Base-by-base conservation (phyloP, 2,329 filamentous ascomycete species). In the Xylariaceae sp. region DNA sequence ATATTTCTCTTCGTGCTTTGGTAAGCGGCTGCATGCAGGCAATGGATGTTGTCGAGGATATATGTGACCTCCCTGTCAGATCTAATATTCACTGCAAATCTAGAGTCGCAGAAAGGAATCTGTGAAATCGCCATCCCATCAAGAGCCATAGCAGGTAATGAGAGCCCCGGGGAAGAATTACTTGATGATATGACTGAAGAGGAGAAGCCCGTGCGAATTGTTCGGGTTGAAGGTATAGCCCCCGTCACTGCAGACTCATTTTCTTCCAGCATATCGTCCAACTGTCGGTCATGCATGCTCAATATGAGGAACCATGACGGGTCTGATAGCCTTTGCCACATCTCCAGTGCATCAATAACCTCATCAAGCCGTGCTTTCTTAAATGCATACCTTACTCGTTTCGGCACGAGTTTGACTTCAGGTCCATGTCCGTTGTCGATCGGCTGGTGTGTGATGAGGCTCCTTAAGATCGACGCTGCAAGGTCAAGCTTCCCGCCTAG, bases 261-360 rank as follows among this genome's bases (percentile, higher is more conserved):
- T 26, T 8, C 20, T 10, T 29, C 13, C 2, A 52, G 41, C 4
- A 7, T n/a, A 3, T 46, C 5, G 20, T 46, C 50, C 9, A 53
- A 3, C 21, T 10, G 10, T 9, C 3, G 35, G 18, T 41, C 29
- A 11, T 10, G 10, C n/a, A 50, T 49, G 8, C 29, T 50, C 9
- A 48, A 30, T 7, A 49, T 50, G 27, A 56, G 33, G 23, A 47
- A 53, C 53, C 53, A 56, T 11, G 49, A 42, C 8, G 48, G 53
- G 23, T 56, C 36, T 3, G 35, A 52, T 15, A 52, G 16, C n/a
- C 33, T 4, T 27, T 52, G 48, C 53, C 48, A 56, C 8, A 23
- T 24, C 48, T 56, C 53, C 4, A 53, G 41, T 3, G 26, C 35
- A 8, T 52, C 29, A 10, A 53, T 56, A 7, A 49, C 53, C 24